Evolutionary conservation across 2,329 filamentous ascomycete species (phyloP).

Genomic region (Passalora sequoiae): DNA sequence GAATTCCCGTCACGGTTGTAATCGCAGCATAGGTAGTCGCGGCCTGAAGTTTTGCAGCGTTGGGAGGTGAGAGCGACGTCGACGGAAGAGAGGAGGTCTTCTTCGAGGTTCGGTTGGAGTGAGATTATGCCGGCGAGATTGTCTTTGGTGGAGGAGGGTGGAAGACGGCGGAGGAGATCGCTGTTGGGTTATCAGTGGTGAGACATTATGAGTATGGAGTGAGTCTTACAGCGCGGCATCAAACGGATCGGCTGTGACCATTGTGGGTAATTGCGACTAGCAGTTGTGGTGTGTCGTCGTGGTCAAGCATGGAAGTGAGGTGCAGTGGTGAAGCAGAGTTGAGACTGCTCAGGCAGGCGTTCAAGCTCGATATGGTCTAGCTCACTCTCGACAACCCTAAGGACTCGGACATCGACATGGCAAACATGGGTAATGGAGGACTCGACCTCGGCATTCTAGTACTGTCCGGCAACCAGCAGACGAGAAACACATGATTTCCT

Average conservation of each 20-base stretch:
- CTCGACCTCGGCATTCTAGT: too few relatives aligned
- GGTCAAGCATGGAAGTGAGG: too few relatives aligned
- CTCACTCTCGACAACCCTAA: too few relatives aligned
- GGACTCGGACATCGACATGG: too few relatives aligned
- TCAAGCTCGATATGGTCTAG: too few relatives aligned
- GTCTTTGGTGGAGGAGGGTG: conserved; percentile 81
- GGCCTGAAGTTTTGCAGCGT: conserved; percentile 79
- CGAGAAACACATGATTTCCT: too few relatives aligned
- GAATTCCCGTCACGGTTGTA: conserved; percentile 99
- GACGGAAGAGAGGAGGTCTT: conserved; percentile 95
- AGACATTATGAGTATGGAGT: background rate
- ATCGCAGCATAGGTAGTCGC: conserved; percentile 97
- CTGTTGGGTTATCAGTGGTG: conserved; percentile 45
- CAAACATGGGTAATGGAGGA: too few relatives aligned
- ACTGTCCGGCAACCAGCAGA: too few relatives aligned
- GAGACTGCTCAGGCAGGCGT: too few relatives aligned
- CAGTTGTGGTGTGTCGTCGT: too few relatives aligned
- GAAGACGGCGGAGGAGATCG: conserved; percentile 95
- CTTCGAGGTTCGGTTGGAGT: conserved; percentile 84
- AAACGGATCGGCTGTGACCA: conserved; percentile 55
- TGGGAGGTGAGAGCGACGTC: conserved; percentile 88
- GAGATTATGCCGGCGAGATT: conserved; percentile 87
- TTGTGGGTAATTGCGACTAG: too few relatives aligned
- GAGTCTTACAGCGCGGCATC: conserved; percentile 67
- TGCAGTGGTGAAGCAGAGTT: too few relatives aligned